These are phyloP conservation scores for Alternaria arborescens DNA, from an alignment of 2,329 filamentous ascomycete species.

Conservation along the genomic window DNA sequence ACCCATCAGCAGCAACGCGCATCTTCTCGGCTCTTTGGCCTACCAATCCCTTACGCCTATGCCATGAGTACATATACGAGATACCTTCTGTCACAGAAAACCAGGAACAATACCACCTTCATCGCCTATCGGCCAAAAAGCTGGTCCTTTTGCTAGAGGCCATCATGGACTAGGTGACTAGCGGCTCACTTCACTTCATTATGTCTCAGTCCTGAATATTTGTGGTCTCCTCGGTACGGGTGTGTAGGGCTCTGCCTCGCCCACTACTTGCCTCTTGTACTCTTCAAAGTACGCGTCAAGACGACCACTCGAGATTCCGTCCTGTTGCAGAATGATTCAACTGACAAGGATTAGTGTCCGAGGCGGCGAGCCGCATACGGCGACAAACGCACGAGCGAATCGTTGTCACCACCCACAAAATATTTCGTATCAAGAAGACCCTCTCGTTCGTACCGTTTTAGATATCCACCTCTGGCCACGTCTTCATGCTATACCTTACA, in stretches of 20 bases:
- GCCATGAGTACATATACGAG: background rate
- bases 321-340: no score
- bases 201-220: no score
- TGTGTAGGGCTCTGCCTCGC: no score
- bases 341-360: no score
- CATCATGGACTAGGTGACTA: fast-evolving
- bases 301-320: no score
- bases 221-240: no score
- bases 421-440: background rate
- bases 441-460: background rate
- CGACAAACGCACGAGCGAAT: no score
- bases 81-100: background rate
- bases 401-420: background rate
- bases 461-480: background rate
- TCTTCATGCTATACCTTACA: fast-evolving
- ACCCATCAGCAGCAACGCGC: background rate
- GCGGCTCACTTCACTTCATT: no score
- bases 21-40: background rate
- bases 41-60: background rate
- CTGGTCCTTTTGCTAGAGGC: no score
- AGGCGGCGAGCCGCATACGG: no score
- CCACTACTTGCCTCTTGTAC: no score
- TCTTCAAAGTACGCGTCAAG: no score
- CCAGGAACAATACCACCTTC: background rate
- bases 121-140: background rate